Percentiles rank a stretch among this genome's conserved stretches.
phyloP scores from a whole-genome alignment of 2,329 filamentous ascomycete genomes.

The Rhytidhysteron rufulum region DNA sequence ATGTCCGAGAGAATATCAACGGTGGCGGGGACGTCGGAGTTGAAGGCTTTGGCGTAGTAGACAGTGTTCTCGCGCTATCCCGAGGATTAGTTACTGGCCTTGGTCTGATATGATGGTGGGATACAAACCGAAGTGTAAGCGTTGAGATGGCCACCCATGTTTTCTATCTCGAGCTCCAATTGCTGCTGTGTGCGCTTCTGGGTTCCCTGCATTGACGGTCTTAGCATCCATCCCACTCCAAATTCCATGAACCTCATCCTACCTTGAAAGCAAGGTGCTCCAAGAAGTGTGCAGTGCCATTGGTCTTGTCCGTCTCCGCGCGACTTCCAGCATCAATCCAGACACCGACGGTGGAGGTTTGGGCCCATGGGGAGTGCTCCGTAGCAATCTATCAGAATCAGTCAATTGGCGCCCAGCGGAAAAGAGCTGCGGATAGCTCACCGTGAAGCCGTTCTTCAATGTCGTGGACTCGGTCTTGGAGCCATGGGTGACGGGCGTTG shows the following conservation, averaged over 20 bases:
- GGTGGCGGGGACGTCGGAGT: constrained; percentile 90
- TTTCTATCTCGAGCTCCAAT: constrained; percentile 98
- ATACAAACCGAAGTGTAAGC: constrained; percentile 92
- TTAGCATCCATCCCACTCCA: constrained; percentile 7
- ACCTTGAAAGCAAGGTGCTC: constrained; percentile 99
- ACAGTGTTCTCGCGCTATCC: constrained; percentile 91
- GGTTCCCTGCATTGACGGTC: constrained; percentile 64
- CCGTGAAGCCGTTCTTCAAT: constrained; percentile 94
- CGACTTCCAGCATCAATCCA: constrained; percentile 99
- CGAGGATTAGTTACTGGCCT: neutral
- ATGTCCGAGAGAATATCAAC: constrained; percentile 99
- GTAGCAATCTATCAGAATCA: constrained; percentile 72
- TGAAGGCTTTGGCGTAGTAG: constrained; percentile 99
- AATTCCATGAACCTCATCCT: constrained; percentile 18
- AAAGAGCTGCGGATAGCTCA: constrained; percentile 42
- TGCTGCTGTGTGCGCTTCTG: constrained; percentile 93
- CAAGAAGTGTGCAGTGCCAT: constrained; percentile 98
- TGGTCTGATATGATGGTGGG: constrained; percentile 30
- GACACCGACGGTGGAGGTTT: constrained; percentile 96
- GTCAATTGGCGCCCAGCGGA: constrained; percentile 29
- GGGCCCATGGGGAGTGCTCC: constrained; percentile 95
- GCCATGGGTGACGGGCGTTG: constrained; percentile 71
- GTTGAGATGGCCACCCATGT: constrained; percentile 99
- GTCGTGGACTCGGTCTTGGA: constrained; percentile 94
- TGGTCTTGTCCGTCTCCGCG: constrained; percentile 96